Evolutionary conservation across 306 rosid species (phyloP).

Genomic region (Inga oerstediana): DNA sequence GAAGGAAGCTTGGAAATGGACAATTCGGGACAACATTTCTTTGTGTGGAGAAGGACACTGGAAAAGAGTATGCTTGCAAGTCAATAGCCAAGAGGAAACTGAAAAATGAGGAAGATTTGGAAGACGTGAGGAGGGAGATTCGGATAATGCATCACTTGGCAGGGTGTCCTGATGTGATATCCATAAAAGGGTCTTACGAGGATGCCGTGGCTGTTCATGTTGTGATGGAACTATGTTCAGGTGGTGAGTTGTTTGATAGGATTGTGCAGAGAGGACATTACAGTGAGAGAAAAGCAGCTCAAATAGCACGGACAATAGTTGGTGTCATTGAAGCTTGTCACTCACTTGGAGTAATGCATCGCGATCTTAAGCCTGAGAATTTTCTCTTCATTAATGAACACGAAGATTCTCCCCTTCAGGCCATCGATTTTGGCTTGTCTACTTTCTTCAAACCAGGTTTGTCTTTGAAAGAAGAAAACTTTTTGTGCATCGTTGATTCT

Average conservation of each 20-base stretch:
- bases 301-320: slow-evolving; percentile 66
- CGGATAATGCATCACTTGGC: slow-evolving; percentile 89
- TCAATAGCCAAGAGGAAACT: slow-evolving; percentile 79
- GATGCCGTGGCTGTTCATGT: slow-evolving; percentile 85
- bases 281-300: slow-evolving; percentile 81
- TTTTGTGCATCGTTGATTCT: neutral
- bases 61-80: slow-evolving; percentile 84
- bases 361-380: slow-evolving; percentile 95
- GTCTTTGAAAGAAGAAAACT: neutral
- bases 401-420: slow-evolving; percentile 84
- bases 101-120: slow-evolving; percentile 65
- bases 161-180: slow-evolving; percentile 57
- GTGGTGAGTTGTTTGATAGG: slow-evolving; percentile 92
- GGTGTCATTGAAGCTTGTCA: slow-evolving; percentile 90
- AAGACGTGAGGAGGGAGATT: slow-evolving; percentile 93
- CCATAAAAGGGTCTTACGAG: slow-evolving; percentile 81
- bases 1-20: slow-evolving; percentile 79
- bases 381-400: slow-evolving; percentile 74
- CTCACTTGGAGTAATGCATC: slow-evolving; percentile 92
- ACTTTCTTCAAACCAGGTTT: slow-evolving; percentile 92
- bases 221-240: slow-evolving; percentile 87
- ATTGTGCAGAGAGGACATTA: slow-evolving; percentile 72
- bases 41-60: slow-evolving; percentile 69
- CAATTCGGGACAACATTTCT: slow-evolving; percentile 82
- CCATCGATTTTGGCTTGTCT: slow-evolving; percentile 91